Conservation (phyloP, 495 filamentous ascomycete species). For the Neurospora sp. region DNA sequence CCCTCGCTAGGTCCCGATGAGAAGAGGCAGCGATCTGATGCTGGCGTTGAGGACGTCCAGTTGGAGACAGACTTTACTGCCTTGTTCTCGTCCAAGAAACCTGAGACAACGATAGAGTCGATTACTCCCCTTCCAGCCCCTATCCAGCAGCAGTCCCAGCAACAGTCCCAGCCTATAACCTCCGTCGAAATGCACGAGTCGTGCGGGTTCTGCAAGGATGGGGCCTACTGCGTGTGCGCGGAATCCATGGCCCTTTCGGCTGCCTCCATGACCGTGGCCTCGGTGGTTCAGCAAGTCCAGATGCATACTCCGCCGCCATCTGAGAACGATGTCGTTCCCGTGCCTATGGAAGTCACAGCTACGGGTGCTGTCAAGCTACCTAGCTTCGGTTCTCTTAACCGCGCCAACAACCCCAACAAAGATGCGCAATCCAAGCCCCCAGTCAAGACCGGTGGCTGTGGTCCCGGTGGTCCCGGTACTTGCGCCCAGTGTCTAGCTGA, state of each 20-base stretch:
- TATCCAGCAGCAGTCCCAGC: not conserved
- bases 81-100: constrained; percentile 40
- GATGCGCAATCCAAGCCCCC: not conserved
- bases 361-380: constrained; percentile 41
- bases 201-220: constrained; percentile 83
- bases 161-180: constrained; percentile 18
- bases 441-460: constrained; percentile 29
- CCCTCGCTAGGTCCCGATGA: constrained; percentile 44
- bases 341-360: constrained; percentile 38
- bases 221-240: constrained; percentile 75
- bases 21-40: constrained; percentile 36
- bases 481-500: constrained; percentile 72
- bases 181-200: constrained; percentile 42
- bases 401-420: not conserved
- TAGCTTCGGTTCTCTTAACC: constrained; percentile 20
- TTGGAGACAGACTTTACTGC: constrained; percentile 67
- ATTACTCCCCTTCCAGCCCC: constrained; percentile 10
- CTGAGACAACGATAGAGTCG: not conserved
- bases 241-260: constrained; percentile 43
- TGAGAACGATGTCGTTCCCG: constrained; percentile 47
- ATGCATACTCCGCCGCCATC: constrained; percentile 62
- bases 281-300: constrained; percentile 37
- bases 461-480: constrained; percentile 65
- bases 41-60: constrained; percentile 17
- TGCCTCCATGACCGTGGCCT: constrained; percentile 22